Conservation (phyloP, 768 basidiomycete species). For the Infundibulicybe gibba region DNA sequence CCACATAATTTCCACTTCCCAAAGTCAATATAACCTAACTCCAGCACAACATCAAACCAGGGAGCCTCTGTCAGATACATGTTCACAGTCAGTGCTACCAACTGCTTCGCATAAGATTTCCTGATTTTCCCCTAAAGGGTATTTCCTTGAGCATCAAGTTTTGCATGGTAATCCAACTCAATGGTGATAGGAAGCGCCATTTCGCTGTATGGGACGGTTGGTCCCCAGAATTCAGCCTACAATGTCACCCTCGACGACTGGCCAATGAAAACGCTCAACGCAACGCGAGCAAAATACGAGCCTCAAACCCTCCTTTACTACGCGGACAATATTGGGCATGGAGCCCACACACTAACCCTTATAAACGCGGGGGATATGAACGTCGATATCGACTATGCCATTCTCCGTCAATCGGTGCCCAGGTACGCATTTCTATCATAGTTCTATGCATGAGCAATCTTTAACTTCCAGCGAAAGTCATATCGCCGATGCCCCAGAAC, state of each 20-base stretch:
- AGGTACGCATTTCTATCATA: no score
- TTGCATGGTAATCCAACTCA: no score
- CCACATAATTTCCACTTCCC: not conserved
- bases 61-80: constrained; percentile 11
- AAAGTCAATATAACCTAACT: not conserved
- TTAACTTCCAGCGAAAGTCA: no score
- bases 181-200: constrained; percentile 16
- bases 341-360: constrained; percentile 24
- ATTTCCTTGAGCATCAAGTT: not conserved
- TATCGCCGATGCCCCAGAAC: no score
- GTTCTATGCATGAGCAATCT: no score
- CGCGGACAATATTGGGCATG: constrained; percentile 17
- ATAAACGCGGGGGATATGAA: constrained; percentile 21
- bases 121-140: not conserved
- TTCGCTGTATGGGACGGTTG: constrained; percentile 30
- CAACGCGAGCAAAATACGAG: constrained; percentile 7
- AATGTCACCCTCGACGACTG: constrained; percentile 18
- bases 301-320: constrained; percentile 15
- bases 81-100: constrained; percentile 11
- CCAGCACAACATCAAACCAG: constrained; percentile 11
- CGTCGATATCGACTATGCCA: constrained; percentile 30
- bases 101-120: not conserved
- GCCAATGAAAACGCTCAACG: constrained; percentile 11
- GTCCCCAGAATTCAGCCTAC: constrained; percentile 17
- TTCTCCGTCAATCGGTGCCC: constrained; percentile 2